Base-by-base conservation (phyloP, 2,329 filamentous ascomycete genomes). In the Penicillium sp. region DNA sequence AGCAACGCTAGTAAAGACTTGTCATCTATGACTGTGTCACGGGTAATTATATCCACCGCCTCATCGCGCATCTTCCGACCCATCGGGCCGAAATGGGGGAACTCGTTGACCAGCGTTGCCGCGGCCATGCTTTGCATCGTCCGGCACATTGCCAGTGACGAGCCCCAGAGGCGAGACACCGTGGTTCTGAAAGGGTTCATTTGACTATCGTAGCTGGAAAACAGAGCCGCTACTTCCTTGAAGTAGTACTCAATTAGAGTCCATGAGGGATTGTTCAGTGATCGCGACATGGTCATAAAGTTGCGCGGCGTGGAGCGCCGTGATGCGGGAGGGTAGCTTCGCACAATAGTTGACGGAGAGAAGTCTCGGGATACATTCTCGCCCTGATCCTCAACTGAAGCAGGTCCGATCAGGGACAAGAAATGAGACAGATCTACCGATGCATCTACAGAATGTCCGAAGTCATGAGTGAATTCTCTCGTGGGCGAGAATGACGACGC, bases 51-150 rank as follows among this genome's bases (percentile, higher is more conserved):
- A 16, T 79, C 77, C 27, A 80, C 75, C 4, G 79, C 80, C 61
- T 83, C 81, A 52, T 75, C 74, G 55, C 81, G 82, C 71, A 81
- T 79, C 60, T 78, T 80, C 24, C 76, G 70, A 5, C 79, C 83
- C 24, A 79, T 75, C 8, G 72, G 74, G 22, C 73, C 78, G 74
- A 81, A 84, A 48, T 77, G 76, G 4, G 78, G 83, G 52, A 83
- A 83, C 51, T 83, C 75, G 63, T 85, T 83, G 1, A 83, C 80
- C 0, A 86, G 71, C 18, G 83, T 84, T 3, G 83, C 84, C 8
- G 84, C 83, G 1, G 84, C 82, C 84, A 86, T 87, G 59, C 84
- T 86, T 60, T 86, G 83, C 43, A 86, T 83, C 2, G 83, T 83
- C 44, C 81, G 83, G 62, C 82, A 84, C 47, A 86, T 82, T 0